These are phyloP conservation scores for Prunus mongolica DNA, from an alignment of 306 rosid genomes.

Conservation along the genomic window DNA sequence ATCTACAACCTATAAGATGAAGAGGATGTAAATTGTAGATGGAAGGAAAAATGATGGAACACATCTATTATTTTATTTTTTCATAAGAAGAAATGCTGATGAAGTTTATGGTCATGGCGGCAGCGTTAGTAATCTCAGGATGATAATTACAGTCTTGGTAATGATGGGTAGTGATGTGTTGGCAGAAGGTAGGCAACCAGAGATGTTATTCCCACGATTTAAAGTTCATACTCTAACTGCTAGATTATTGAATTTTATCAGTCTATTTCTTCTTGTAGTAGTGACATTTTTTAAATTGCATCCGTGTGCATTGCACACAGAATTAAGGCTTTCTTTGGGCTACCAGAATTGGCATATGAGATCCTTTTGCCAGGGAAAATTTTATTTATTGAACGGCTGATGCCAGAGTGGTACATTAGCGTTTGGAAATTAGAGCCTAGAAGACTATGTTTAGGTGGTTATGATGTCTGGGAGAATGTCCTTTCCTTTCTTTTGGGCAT, in stretches of 20 bases:
- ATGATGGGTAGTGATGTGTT: neutral
- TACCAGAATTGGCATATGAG: neutral
- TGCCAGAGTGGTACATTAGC: too few relatives aligned
- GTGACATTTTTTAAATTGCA: neutral
- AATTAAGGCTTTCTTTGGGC: neutral
- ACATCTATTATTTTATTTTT: neutral
- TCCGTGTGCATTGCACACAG: neutral
- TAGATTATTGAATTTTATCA: neutral
- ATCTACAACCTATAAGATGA: neutral
- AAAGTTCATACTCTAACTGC: neutral
- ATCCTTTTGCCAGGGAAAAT: neutral
- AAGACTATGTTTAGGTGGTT: neutral
- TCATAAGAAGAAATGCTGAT: neutral
- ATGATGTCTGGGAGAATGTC: neutral
- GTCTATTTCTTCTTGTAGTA: neutral
- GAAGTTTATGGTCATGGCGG: neutral
- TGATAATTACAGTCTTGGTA: neutral
- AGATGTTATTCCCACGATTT: neutral
- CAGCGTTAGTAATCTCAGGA: neutral
- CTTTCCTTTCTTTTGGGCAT: neutral
- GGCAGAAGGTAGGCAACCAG: neutral
- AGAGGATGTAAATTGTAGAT: neutral
- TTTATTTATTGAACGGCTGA: too few relatives aligned
- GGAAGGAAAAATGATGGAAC: neutral
- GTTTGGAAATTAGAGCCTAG: too few relatives aligned